These are phyloP conservation scores for Paramecium pentaurelia DNA, from an alignment of 73 alveolate species.

Conservation along the genomic window DNA sequence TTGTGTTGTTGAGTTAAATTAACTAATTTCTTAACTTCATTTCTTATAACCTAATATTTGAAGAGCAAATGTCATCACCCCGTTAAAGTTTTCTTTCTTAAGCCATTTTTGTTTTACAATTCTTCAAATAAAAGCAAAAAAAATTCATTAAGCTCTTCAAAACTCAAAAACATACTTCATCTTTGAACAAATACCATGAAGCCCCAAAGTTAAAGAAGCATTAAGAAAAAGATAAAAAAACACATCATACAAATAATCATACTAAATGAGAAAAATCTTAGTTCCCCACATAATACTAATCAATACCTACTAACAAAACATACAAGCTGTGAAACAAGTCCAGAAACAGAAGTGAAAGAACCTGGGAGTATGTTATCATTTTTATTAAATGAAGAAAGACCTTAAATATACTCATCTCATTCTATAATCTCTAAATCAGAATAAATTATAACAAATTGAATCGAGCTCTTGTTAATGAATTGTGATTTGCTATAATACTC, in stretches of 20 bases:
- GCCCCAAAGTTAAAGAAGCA: background rate
- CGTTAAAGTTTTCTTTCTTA: background rate
- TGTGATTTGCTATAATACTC: background rate
- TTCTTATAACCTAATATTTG: background rate
- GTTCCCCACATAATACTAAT: conserved; percentile 18
- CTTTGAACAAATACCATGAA: background rate
- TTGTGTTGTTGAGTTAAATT: background rate
- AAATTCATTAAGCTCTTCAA: background rate
- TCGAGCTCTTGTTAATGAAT: background rate
- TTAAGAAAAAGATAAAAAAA: background rate
- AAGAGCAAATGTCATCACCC: background rate
- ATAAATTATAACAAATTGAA: background rate
- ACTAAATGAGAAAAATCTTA: background rate
- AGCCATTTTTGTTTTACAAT: background rate
- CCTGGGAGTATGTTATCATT: background rate
- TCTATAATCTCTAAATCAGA: background rate
- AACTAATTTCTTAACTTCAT: background rate
- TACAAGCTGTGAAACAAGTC: background rate
- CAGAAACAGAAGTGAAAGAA: background rate
- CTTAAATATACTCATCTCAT: background rate
- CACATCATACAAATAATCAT: background rate
- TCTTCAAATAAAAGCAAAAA: background rate
- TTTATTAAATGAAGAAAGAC: background rate
- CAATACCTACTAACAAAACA: background rate
- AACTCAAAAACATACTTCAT: background rate